Percentiles rank a stretch among this genome's conserved stretches.
Conservation (phyloP, 331 rosid species). For the Arachis monticola region DNA sequence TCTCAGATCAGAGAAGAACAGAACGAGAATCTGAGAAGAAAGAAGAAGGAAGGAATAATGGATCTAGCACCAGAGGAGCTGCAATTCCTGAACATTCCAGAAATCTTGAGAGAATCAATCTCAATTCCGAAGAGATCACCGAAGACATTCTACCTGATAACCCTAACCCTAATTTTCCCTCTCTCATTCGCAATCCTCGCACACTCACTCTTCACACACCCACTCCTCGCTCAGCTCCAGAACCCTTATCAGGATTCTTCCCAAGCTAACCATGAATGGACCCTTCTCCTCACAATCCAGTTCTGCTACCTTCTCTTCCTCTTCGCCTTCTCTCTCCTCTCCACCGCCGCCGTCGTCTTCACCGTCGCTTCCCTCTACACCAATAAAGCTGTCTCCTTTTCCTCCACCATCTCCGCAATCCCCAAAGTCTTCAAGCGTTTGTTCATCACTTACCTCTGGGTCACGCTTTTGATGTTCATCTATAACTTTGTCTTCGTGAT, state of each 20-base stretch:
- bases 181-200: slow-evolving; percentile 92
- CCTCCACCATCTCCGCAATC: slow-evolving; percentile 75
- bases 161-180: slow-evolving; percentile 80
- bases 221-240: slow-evolving; percentile 68
- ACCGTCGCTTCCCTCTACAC: slow-evolving; percentile 95
- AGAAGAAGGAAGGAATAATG: slow-evolving; percentile 40
- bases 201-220: slow-evolving; percentile 96
- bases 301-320: slow-evolving; percentile 90
- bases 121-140: slow-evolving; percentile 85
- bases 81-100: slow-evolving; percentile 62
- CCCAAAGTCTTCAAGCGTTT: slow-evolving; percentile 86
- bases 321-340: slow-evolving; percentile 88
- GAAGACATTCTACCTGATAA: slow-evolving; percentile 84
- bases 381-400: slow-evolving; percentile 78
- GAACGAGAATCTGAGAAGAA: neutral
- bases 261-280: slow-evolving; percentile 71
- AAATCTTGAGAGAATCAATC: slow-evolving; percentile 71
- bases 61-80: slow-evolving; percentile 96
- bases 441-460: slow-evolving; percentile 87
- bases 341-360: slow-evolving; percentile 97
- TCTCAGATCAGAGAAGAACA: neutral
- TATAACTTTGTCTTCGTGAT: slow-evolving; percentile 63
- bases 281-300: slow-evolving; percentile 74
- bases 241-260: slow-evolving; percentile 60
- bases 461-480: slow-evolving; percentile 68